Evolutionary conservation across 768 basidiomycete genomes (phyloP).

Genomic region (Lactarius akahatsu): DNA sequence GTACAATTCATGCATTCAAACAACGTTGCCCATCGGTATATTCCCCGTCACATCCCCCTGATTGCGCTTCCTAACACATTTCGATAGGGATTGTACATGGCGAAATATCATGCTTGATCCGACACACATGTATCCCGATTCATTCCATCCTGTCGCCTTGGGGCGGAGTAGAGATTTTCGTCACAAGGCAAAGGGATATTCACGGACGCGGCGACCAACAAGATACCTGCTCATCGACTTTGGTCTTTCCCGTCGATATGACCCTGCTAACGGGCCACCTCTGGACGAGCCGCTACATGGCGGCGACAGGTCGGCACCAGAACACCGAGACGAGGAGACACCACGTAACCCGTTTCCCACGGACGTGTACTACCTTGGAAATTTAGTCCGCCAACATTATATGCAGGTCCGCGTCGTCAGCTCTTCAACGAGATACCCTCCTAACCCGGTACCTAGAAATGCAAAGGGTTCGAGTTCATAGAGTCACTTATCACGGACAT

Average conservation of each 20-base stretch:
- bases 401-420: constrained; percentile 2
- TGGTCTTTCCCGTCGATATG: constrained; percentile 15
- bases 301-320: constrained; percentile 25
- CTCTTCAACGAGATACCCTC: background rate
- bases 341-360: constrained; percentile 24
- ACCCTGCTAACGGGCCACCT: constrained; percentile 14
- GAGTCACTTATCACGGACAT: constrained; percentile 34
- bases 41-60: too few relatives aligned
- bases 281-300: constrained; percentile 16
- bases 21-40: constrained; percentile 24
- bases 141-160: constrained; percentile 18
- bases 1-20: constrained; percentile 25
- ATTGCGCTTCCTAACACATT: background rate
- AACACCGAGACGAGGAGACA: constrained; percentile 10
- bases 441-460: background rate
- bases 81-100: background rate
- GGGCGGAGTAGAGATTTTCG: constrained; percentile 14
- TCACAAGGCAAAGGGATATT: background rate
- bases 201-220: constrained; percentile 4
- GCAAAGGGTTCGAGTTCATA: constrained; percentile 13
- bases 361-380: constrained; percentile 24
- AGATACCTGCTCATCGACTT: constrained; percentile 21
- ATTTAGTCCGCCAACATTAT: constrained; percentile 1
- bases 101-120: constrained; percentile 26
- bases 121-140: constrained; percentile 15